A percentile compares a stretch with the other conserved stretches of the same genome.
Evolutionary conservation across 2,329 filamentous ascomycete species (phyloP).

Genomic region (Akanthomyces dipterigenus): DNA sequence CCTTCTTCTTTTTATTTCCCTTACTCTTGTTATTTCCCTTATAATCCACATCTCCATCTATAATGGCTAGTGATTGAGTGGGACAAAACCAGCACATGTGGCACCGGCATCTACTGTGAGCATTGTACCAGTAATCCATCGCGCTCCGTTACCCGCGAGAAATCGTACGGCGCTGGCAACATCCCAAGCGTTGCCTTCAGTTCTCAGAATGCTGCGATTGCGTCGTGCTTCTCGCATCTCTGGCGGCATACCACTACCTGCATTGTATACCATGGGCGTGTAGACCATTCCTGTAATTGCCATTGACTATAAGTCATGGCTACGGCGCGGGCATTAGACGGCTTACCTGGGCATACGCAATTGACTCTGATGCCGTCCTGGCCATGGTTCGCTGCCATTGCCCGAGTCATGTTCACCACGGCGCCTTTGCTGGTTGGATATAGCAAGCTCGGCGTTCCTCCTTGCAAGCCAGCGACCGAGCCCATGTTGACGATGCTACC

Average conservation of each 20-base stretch:
- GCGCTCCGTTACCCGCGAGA: slow-evolving; percentile 31
- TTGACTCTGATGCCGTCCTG: slow-evolving; percentile 40
- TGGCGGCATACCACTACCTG: slow-evolving; percentile 30
- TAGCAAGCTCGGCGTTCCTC: slow-evolving; percentile 37
- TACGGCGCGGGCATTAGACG: neutral
- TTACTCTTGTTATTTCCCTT: too few relatives aligned
- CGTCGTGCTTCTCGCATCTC: slow-evolving; percentile 31
- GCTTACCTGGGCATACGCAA: slow-evolving; percentile 38
- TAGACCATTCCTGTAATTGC: slow-evolving; percentile 32
- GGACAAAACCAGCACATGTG: slow-evolving; percentile 23
- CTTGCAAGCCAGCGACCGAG: slow-evolving; percentile 49
- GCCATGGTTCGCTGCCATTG: slow-evolving; percentile 45
- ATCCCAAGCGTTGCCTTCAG: slow-evolving; percentile 39
- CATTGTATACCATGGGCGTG: slow-evolving; percentile 38
- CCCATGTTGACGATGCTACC: slow-evolving; percentile 57
- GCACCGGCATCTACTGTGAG: slow-evolving; percentile 36
- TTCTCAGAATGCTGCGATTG: slow-evolving; percentile 31
- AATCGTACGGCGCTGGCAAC: slow-evolving; percentile 33
- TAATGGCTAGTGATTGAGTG: neutral
- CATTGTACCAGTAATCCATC: slow-evolving; percentile 37
- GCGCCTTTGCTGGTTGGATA: slow-evolving; percentile 43
- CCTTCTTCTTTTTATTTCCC: too few relatives aligned
- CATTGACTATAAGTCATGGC: neutral
- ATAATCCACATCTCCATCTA: too few relatives aligned
- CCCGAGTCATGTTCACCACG: slow-evolving; percentile 44